Conservation (phyloP, 768 basidiomycete species). For the Obba rivulosa region DNA sequence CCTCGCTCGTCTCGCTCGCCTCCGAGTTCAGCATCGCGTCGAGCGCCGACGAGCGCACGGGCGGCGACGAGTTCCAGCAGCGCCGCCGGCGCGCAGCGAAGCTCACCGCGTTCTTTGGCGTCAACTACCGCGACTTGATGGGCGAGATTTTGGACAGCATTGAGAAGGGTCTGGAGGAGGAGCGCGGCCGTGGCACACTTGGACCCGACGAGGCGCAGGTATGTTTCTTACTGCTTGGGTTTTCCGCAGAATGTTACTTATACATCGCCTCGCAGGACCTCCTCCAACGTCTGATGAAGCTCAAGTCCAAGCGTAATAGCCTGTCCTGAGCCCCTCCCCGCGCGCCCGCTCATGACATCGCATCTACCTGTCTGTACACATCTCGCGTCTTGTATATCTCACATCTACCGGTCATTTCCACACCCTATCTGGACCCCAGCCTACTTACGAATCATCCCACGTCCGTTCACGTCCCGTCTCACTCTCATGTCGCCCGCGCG, state of each 20-base stretch:
- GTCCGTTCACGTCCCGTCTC: too few species aligned
- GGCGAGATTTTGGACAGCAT: constrained; percentile 77
- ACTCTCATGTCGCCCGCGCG: too few species aligned
- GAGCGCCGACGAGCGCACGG: constrained; percentile 26
- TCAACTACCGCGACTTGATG: constrained; percentile 75
- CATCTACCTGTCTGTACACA: too few species aligned
- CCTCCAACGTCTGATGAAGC: constrained; percentile 45
- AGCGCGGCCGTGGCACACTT: constrained; percentile 57
- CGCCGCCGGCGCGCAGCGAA: constrained; percentile 76
- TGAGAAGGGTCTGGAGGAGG: constrained; percentile 69
- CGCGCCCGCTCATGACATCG: not conserved
- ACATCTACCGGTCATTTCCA: too few species aligned
- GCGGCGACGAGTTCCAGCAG: constrained; percentile 56
- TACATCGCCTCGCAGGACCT: constrained; percentile 22
- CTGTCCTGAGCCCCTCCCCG: constrained; percentile 12
- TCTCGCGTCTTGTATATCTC: too few species aligned
- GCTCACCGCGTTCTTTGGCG: constrained; percentile 83
- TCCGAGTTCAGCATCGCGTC: constrained; percentile 43
- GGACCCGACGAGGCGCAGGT: constrained; percentile 71
- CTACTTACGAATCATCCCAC: too few species aligned
- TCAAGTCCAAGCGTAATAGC: constrained; percentile 46
- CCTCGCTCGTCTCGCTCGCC: constrained; percentile 55
- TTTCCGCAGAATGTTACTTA: constrained; percentile 3
- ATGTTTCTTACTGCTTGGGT: constrained; percentile 16
- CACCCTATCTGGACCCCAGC: too few species aligned